phyloP scores from a whole-genome alignment of 441 rosid genomes.

The Adansonia madagascariensis region DNA sequence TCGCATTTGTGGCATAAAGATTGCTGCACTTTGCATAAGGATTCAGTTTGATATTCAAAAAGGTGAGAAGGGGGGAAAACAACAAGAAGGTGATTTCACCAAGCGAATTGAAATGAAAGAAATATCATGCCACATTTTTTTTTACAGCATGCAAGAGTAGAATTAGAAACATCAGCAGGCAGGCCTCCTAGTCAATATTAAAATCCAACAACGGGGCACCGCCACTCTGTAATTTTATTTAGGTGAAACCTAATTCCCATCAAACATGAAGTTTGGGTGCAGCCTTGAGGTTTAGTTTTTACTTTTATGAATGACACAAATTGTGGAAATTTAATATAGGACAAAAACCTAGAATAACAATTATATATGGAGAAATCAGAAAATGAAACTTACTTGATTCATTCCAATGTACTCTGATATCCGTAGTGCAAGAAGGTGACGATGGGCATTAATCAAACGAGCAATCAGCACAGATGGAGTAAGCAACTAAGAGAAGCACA shows the following conservation, averaged over 20 bases:
- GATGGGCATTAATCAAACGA: conserved; percentile 88
- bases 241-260: background rate
- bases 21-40: background rate
- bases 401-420: conserved; percentile 90
- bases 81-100: background rate
- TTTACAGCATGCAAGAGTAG: background rate
- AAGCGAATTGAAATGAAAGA: background rate
- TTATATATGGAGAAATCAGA: background rate
- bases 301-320: background rate
- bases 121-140: background rate
- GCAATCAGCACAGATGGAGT: conserved; percentile 82
- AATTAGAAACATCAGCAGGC: background rate
- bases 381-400: conserved; percentile 73
- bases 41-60: background rate
- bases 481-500: conserved; percentile 62
- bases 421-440: conserved; percentile 87
- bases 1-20: background rate
- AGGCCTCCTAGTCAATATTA: background rate
- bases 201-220: background rate
- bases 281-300: conserved; percentile 1
- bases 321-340: conserved; percentile 10
- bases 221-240: background rate
- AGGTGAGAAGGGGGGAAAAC: background rate
- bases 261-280: conserved; percentile 6
- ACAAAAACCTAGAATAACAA: background rate